These are phyloP conservation scores for Prinsepia uniflora DNA, from an alignment of 306 rosid genomes.

Conservation along the genomic window DNA sequence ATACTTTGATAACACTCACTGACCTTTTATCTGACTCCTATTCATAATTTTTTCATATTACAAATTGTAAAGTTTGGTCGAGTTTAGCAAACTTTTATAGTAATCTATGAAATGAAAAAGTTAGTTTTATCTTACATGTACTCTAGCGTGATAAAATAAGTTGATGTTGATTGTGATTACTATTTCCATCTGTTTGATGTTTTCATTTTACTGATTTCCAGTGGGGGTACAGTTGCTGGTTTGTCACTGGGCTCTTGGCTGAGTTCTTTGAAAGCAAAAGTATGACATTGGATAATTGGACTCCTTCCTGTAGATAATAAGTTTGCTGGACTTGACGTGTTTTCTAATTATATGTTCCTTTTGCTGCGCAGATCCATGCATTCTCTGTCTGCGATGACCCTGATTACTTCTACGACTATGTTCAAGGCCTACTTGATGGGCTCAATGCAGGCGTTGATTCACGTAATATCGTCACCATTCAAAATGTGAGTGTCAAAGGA, in stretches of 20 bases:
- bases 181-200: conserved; percentile 8
- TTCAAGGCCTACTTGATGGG: conserved; percentile 86
- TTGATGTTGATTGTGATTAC: background rate
- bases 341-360: conserved; percentile 20
- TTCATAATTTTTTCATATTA: no score
- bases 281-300: conserved; percentile 31
- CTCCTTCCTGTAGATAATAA: conserved; percentile 13
- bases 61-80: no score
- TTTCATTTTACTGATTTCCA: conserved; percentile 32
- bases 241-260: conserved; percentile 71
- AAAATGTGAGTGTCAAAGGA: conserved; percentile 55
- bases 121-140: no score
- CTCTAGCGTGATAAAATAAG: background rate
- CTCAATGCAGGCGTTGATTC: conserved; percentile 68
- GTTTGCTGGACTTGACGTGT: conserved; percentile 17
- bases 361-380: conserved; percentile 62
- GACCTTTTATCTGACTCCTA: background rate
- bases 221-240: conserved; percentile 94
- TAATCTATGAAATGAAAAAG: no score
- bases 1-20: background rate
- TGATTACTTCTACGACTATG: conserved; percentile 69
- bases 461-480: conserved; percentile 60
- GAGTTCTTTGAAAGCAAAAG: conserved; percentile 86
- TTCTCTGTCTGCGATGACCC: conserved; percentile 87
- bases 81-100: no score